Evolutionary conservation across 2,329 filamentous ascomycete species (phyloP).

Genomic region (Fusarium cyanostomum): DNA sequence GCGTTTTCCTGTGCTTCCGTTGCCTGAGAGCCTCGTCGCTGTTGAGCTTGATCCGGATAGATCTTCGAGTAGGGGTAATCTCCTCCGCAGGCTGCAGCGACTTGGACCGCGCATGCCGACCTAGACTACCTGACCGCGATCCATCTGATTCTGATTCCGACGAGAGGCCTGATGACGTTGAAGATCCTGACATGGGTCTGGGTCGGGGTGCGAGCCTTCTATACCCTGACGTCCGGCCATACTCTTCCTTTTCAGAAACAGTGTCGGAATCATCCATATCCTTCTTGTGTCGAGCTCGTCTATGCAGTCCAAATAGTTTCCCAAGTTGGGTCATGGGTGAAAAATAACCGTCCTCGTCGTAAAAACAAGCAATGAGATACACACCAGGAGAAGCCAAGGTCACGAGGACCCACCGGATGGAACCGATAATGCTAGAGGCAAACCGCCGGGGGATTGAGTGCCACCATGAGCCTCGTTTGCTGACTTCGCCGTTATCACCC

Average conservation of each 20-base stretch:
- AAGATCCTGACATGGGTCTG: constrained; percentile 45
- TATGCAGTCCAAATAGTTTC: constrained; percentile 65
- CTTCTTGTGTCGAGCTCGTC: constrained; percentile 56
- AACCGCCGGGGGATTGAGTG: constrained; percentile 73
- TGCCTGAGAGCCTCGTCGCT: constrained; percentile 79
- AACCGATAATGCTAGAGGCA: constrained; percentile 75
- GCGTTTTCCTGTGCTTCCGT: constrained; percentile 74
- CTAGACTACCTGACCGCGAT: constrained; percentile 42
- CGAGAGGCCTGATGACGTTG: constrained; percentile 70
- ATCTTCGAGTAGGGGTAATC: constrained; percentile 72
- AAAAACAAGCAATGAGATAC: constrained; percentile 85
- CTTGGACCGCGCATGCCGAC: constrained; percentile 70
- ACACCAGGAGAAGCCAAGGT: constrained; percentile 82
- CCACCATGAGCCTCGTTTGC: constrained; percentile 59
- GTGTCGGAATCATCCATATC: constrained; percentile 39
- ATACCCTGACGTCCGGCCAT: constrained; percentile 43
- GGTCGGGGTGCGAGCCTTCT: constrained; percentile 42
- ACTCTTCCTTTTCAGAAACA: constrained; percentile 42
- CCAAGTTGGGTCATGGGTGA: constrained; percentile 78
- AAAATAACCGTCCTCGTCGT: constrained; percentile 81
- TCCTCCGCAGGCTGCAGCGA: constrained; percentile 70
- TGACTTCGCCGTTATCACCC: constrained; percentile 47
- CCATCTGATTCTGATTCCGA: constrained; percentile 77
- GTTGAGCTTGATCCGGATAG: constrained; percentile 90
- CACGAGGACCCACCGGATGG: constrained; percentile 80